Percentiles rank a stretch among this genome's conserved stretches.
Conservation (phyloP, 2,329 filamentous ascomycete genomes). For the Chrysoporthe puriensis region DNA sequence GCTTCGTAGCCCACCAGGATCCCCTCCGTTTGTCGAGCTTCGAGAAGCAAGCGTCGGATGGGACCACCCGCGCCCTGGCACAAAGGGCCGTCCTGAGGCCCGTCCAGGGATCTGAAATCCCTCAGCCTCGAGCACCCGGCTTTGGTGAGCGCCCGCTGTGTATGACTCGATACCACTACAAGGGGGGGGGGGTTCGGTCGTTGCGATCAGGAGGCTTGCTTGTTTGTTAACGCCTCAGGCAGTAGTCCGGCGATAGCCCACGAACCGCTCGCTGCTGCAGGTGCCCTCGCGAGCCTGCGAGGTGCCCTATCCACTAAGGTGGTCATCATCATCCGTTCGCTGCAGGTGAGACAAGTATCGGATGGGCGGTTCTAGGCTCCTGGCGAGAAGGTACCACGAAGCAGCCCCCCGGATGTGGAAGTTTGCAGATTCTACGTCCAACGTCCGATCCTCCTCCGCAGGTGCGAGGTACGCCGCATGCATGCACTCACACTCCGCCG, state of each 20-base stretch:
- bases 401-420: neutral
- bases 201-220: neutral
- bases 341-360: neutral
- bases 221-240: neutral
- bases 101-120: slow-evolving; percentile 8
- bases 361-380: neutral
- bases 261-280: neutral
- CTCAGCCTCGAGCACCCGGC: neutral
- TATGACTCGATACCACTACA: neutral
- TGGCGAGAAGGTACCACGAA: neutral
- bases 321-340: neutral
- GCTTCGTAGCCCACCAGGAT: neutral
- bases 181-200: too few species aligned
- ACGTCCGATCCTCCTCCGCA: neutral
- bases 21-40: neutral
- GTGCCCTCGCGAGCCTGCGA: neutral
- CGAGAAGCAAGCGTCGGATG: slow-evolving; percentile 4
- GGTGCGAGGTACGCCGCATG: neutral
- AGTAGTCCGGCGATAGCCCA: neutral
- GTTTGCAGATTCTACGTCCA: neutral
- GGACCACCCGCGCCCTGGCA: neutral
- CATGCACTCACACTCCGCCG: neutral
- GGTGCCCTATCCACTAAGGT: neutral
- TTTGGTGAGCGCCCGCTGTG: neutral
- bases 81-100: neutral